A percentile compares a stretch with the other conserved stretches of the same genome.
Conservation (phyloP, 2,329 filamentous ascomycete species). For the Fusarium sp. region DNA sequence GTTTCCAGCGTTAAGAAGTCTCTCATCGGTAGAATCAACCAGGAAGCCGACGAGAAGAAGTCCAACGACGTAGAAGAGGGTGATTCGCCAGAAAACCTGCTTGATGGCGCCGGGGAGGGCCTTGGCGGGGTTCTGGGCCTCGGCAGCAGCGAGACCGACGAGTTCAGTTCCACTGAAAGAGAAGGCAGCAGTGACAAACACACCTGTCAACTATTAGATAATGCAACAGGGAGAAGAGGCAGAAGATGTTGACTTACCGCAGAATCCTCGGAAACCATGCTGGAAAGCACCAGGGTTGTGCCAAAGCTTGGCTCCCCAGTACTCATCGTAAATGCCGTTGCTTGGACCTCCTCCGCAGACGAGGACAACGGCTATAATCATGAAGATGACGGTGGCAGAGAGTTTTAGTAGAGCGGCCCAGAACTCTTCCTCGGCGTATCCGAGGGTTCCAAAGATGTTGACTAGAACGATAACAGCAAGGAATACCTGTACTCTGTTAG, state of each 20-base stretch:
- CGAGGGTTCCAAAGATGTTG: slow-evolving; percentile 68
- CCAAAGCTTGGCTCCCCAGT: slow-evolving; percentile 65
- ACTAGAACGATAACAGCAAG: slow-evolving; percentile 63
- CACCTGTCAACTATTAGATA: slow-evolving; percentile 24
- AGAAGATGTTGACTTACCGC: slow-evolving; percentile 59
- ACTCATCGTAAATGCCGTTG: slow-evolving; percentile 58
- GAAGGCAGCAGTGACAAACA: slow-evolving; percentile 75
- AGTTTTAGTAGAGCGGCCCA: slow-evolving; percentile 69
- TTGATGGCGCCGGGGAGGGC: slow-evolving; percentile 85
- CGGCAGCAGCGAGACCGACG: slow-evolving; percentile 80
- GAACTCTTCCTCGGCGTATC: slow-evolving; percentile 72
- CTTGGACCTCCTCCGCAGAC: slow-evolving; percentile 71
- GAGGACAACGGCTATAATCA: slow-evolving; percentile 71
- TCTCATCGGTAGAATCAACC: slow-evolving; percentile 59
- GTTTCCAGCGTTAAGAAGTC: slow-evolving; percentile 63
- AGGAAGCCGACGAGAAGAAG: slow-evolving; percentile 66
- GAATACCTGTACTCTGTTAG: slow-evolving; percentile 57
- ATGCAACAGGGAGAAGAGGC: fast-evolving
- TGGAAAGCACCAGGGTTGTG: slow-evolving; percentile 69
- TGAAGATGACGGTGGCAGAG: slow-evolving; percentile 70
- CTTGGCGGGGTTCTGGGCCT: slow-evolving; percentile 76
- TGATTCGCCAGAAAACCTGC: slow-evolving; percentile 75
- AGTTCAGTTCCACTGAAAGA: slow-evolving; percentile 80
- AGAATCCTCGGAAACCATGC: slow-evolving; percentile 81
- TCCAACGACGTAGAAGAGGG: slow-evolving; percentile 66